phyloP scores from a whole-genome alignment of 169 alveolate species.

The Theileria parva region DNA sequence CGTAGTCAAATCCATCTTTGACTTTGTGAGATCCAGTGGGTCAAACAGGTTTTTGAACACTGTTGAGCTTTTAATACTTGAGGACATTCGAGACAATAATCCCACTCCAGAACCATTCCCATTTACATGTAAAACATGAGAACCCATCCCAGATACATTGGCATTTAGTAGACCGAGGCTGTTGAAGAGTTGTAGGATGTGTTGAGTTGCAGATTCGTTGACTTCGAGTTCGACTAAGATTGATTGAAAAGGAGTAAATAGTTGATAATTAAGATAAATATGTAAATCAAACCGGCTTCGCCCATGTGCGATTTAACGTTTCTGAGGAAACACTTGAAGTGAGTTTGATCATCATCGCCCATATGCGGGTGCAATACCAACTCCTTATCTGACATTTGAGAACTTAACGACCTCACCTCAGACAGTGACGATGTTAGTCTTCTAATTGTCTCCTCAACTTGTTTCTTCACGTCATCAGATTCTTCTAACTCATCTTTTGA shows the following conservation, averaged over 20 bases:
- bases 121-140: no score
- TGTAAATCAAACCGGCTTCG: constrained; percentile 7
- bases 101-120: not conserved
- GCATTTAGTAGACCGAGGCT: constrained; percentile 13
- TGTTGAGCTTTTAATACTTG: not conserved
- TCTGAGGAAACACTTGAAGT: constrained; percentile 9
- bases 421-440: not conserved
- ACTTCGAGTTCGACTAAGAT: constrained; percentile 13
- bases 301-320: constrained; percentile 7
- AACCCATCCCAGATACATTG: not conserved
- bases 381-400: constrained; percentile 2
- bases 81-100: not conserved
- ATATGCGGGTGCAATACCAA: not conserved
- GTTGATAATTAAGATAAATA: constrained; percentile 13
- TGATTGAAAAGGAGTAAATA: constrained; percentile 4
- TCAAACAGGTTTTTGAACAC: constrained; percentile 6
- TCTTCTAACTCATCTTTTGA: not conserved
- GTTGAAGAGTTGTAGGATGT: not conserved
- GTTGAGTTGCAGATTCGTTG: not conserved
- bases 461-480: not conserved
- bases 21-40: not conserved
- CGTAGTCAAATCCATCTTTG: constrained; percentile 3
- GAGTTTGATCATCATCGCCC: constrained; percentile 4
- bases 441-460: constrained; percentile 1
- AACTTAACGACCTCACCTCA: constrained; percentile 4